Evolutionary conservation across 805 yeast species (phyloP), one percentile per base, ranked within the genome.

Genomic region (Starmerella powellii): DNA sequence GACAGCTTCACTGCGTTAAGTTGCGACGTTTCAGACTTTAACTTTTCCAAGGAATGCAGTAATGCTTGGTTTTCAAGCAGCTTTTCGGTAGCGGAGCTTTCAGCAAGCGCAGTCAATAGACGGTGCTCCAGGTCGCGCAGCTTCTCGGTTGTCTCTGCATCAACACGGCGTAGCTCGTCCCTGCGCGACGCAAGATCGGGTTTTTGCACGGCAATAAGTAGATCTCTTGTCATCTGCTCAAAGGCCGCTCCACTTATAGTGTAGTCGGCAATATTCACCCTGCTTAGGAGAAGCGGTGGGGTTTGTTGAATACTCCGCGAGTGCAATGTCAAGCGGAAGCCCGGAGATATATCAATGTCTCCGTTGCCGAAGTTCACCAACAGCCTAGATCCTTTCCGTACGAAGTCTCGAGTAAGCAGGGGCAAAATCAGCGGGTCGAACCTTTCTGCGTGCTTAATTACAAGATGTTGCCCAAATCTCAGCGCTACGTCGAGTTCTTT

Each of bases 401-500:
- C 31, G 30, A 73, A 67, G 45, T 85, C 94, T 26, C 66, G 65
- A 35, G 73, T 67, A 37, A 88, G 58, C 1, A 88, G 59, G 0
- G 80, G 67, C 43, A 72, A 72, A 10, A 88, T 55, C 6, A 82
- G 61, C 0, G 95, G 94, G 56, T 88, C 88, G 54, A 72, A 77
- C 49, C 70, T 63, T 54, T 88, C 96, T 3, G 87, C 86, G 61
- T 88, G 88, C 50, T 74, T 74, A 15, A 88, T 68, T 12, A 87
- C 55, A 6, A 88, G 63, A 1, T 72, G 53, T 2, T 83, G 85
- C 4, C 97, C 96, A 66, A 87, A 87, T 49, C 91, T 65, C 21
- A 87, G 56, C 0, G 94, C 79, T 53, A 84, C 80, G 56, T 86
- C 94, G 13, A 88, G 55, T 33, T 74, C 80, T 49, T 76, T 78